These are phyloP conservation scores for Fraxinus americana DNA, from an alignment of 257 asterid species.

Conservation along the genomic window DNA sequence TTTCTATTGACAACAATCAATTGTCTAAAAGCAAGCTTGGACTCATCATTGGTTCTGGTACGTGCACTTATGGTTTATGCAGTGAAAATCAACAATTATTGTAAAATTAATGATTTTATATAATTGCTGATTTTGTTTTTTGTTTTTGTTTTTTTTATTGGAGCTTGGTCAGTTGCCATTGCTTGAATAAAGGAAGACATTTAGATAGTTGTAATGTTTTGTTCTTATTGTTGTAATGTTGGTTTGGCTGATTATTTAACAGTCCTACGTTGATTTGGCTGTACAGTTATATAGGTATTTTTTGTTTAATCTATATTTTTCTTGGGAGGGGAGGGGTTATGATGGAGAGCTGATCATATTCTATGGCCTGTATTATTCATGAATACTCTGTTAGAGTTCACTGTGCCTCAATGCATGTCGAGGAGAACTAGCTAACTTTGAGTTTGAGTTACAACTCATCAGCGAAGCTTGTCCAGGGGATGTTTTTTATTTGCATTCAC, in stretches of 20 bases:
- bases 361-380: background rate
- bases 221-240: background rate
- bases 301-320: background rate
- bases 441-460: background rate
- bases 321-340: background rate
- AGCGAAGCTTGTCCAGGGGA: background rate
- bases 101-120: too few relatives aligned
- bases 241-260: background rate
- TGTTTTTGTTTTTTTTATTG: background rate
- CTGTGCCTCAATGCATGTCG: too few relatives aligned
- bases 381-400: background rate
- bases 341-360: background rate
- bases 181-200: background rate
- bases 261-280: background rate
- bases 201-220: conserved; percentile 2
- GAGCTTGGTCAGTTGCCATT: background rate
- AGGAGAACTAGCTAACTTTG: background rate
- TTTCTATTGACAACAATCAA: conserved; percentile 10
- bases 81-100: background rate
- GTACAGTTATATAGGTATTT: background rate
- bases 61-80: conserved; percentile 17
- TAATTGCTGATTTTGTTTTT: background rate
- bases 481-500: too few relatives aligned
- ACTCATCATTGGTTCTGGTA: conserved; percentile 83
- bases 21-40: conserved; percentile 56